Conservation (phyloP, 2,329 filamentous ascomycete genomes). For the Xylariales sp. region DNA sequence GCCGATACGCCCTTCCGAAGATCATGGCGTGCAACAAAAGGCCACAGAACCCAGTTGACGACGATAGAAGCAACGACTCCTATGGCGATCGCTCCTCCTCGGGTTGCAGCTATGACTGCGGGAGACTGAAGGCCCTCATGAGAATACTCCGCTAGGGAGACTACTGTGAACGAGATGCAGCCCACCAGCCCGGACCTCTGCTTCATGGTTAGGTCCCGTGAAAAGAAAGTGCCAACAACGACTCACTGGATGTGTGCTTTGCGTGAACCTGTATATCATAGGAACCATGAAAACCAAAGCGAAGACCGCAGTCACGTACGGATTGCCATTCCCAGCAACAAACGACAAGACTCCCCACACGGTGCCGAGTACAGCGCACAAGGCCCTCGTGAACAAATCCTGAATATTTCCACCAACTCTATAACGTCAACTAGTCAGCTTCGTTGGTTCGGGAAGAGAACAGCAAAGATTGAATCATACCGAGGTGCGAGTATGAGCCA, state of each 20-base stretch:
- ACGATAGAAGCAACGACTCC: slow-evolving; percentile 49
- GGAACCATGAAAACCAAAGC: slow-evolving; percentile 54
- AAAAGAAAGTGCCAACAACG: background rate
- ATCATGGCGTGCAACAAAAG: slow-evolving; percentile 56
- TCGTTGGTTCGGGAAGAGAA: background rate
- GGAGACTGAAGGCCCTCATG: slow-evolving; percentile 28
- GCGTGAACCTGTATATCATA: slow-evolving; percentile 53
- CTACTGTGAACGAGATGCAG: slow-evolving; percentile 51
- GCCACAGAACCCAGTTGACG: slow-evolving; percentile 58
- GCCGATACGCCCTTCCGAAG: slow-evolving; percentile 49
- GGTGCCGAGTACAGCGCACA: slow-evolving; percentile 46
- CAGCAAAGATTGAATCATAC: slow-evolving; percentile 21
- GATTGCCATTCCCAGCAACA: slow-evolving; percentile 46
- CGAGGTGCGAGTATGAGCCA: slow-evolving; percentile 52
- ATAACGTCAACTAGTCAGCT: background rate
- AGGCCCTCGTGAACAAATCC: slow-evolving; percentile 48
- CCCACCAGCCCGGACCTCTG: slow-evolving; percentile 53
- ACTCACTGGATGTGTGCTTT: slow-evolving; percentile 47
- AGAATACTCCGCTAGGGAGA: slow-evolving; percentile 40
- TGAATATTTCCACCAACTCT: slow-evolving; percentile 54
- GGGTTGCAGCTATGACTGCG: slow-evolving; percentile 38
- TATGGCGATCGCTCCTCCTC: slow-evolving; percentile 46
- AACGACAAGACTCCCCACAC: slow-evolving; percentile 51
- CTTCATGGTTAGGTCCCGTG: background rate
- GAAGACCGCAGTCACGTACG: slow-evolving; percentile 51